Percentiles rank a stretch among this genome's conserved stretches.
Evolutionary conservation across 768 basidiomycete species (phyloP).

Genomic region (Aureoboletus auriporus): DNA sequence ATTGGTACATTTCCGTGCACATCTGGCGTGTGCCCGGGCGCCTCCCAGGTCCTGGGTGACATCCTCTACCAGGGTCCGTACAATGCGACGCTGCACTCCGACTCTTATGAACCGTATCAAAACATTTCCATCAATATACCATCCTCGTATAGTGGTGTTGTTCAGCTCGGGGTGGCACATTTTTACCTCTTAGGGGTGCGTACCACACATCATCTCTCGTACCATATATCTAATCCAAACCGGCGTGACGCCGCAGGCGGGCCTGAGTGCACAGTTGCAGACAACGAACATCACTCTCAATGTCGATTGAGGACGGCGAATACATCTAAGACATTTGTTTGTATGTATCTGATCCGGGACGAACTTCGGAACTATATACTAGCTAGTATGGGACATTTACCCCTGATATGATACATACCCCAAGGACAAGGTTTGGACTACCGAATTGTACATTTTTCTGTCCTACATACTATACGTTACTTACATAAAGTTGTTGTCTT

Average conservation of each 20-base stretch:
- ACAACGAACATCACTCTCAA: background rate
- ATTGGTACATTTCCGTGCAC: constrained; percentile 2
- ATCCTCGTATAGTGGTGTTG: background rate
- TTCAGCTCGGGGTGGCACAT: constrained; percentile 2
- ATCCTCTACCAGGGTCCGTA: constrained; percentile 12
- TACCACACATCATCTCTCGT: background rate
- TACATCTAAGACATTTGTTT: background rate
- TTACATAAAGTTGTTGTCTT: too few species aligned
- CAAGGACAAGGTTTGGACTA: background rate
- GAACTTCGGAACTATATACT: background rate
- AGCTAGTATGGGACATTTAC: background rate
- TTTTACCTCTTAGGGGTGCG: constrained; percentile 8
- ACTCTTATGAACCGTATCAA: background rate
- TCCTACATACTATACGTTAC: too few species aligned
- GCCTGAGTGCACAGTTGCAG: background rate
- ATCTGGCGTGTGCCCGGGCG: background rate
- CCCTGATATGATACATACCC: background rate
- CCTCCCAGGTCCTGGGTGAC: background rate
- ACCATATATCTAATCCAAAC: background rate
- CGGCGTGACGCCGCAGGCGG: background rate
- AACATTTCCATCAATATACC: constrained; percentile 9
- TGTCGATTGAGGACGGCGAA: background rate
- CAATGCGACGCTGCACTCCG: background rate
- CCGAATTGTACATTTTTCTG: background rate
- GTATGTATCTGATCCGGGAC: background rate